phyloP scores from a whole-genome alignment of 768 basidiomycete species.

The Pleurotus salmoneostramineus region DNA sequence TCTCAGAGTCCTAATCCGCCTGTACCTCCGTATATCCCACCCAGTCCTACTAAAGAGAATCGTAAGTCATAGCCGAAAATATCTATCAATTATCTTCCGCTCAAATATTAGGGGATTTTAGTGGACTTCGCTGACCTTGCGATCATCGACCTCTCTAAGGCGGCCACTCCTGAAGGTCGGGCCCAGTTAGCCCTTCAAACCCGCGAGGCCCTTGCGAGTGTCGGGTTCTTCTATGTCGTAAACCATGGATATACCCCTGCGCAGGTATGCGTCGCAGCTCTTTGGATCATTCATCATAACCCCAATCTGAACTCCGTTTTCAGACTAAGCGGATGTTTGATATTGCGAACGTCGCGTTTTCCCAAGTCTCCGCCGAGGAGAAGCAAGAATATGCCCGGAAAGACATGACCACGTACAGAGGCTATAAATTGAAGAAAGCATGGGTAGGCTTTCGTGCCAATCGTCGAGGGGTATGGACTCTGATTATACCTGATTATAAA shows the following conservation, averaged over 20 bases:
- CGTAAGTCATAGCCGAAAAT: not conserved
- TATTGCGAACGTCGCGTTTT: constrained; percentile 41
- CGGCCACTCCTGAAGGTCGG: constrained; percentile 31
- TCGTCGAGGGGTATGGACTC: not conserved
- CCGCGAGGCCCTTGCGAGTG: constrained; percentile 37
- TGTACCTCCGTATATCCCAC: not conserved
- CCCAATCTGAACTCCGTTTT: not conserved
- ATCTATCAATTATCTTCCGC: not conserved
- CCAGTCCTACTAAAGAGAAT: not conserved
- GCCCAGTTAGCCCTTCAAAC: constrained; percentile 33
- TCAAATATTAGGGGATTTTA: not conserved
- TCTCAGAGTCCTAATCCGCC: too few species aligned
- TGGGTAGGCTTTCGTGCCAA: constrained; percentile 30
- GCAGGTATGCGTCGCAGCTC: constrained; percentile 22
- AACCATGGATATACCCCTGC: constrained; percentile 43
- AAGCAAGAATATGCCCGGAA: constrained; percentile 35
- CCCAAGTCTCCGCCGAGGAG: constrained; percentile 34
- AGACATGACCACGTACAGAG: constrained; percentile 43
- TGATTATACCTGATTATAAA: not conserved
- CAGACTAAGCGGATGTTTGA: constrained; percentile 44
- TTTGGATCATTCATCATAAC: not conserved
- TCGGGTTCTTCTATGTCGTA: constrained; percentile 44
- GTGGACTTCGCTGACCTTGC: constrained; percentile 45
- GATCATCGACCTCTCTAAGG: constrained; percentile 45
- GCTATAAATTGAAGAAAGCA: constrained; percentile 48